Base-by-base conservation (phyloP, 805 yeast species). In the Metschnikowia sp. region DNA sequence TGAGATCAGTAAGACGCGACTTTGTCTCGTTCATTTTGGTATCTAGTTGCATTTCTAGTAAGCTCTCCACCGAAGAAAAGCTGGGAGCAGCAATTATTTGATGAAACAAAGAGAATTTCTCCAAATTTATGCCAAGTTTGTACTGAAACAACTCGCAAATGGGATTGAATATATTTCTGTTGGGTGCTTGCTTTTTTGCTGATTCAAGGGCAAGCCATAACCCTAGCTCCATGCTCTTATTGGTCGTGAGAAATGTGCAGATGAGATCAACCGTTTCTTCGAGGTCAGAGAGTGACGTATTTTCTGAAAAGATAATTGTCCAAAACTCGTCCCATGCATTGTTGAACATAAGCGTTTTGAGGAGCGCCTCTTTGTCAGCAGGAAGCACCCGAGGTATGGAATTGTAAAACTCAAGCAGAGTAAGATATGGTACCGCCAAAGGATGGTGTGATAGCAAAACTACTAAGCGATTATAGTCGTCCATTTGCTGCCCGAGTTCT, bases 241-340 rank as follows among this genome's bases (percentile, higher is more conserved):
- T 51, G 5, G 52, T 49, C 32, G 44, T 42, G 15, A 68, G 48
- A 12, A 54, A 51, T 3, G 47, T 38, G n/a, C 57, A 49, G 9
- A 68, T 54, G 22, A 60, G 47, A 12, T 66, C 74, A 30, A 69
- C 53, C 34, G 64, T 54, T 12, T 70, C 75, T 47, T 72, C 76
- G 19, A 71, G 53, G 42, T 71, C 77, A 15, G 58, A 59, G 13
- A 72, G 56, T 13, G 69, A 58, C 18, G 63, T 55, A 10, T 61
- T 54, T 11, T 62, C 61, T 29, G 56, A 58, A 2, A 66, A 36
- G 32, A 62, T 54, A 10, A 64, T 45, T 9, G 50, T 48, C 76
- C 76, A 72, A 40, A 67, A 59, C 11, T 51, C 54, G 8, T 48
- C 52, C 59, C 61, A 72, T 35, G 55, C 55, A 39, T 60, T 58